phyloP scores from a whole-genome alignment of 768 basidiomycete species.

The Phylloporus scabripes region DNA sequence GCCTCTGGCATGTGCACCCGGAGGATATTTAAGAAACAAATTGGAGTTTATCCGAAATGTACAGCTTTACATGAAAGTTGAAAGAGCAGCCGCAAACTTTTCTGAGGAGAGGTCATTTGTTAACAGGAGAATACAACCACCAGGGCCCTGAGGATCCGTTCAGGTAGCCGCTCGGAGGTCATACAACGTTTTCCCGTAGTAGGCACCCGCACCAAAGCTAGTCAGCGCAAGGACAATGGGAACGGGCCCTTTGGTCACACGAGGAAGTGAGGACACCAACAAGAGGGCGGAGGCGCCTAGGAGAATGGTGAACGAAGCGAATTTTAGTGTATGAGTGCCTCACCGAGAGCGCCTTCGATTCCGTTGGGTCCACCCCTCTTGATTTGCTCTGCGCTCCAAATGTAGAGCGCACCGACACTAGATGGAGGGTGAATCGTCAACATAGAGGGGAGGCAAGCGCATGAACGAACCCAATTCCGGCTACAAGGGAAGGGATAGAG shows the following conservation, averaged over 20 bases:
- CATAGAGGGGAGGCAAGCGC: neutral
- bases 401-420: conserved; percentile 73
- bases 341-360: conserved; percentile 75
- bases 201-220: conserved; percentile 53
- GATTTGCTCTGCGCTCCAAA: conserved; percentile 74
- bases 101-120: neutral
- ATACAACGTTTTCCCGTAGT: conserved; percentile 63
- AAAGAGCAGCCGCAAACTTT: neutral
- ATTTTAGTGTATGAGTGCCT: conserved; percentile 14
- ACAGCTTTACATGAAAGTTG: conserved; percentile 9
- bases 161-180: conserved; percentile 22
- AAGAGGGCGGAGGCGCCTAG: conserved; percentile 73
- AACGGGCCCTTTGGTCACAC: conserved; percentile 68
- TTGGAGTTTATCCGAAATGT: conserved; percentile 8
- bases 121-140: conserved; percentile 9
- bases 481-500: conserved; percentile 78
- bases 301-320: neutral
- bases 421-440: neutral
- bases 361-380: conserved; percentile 68
- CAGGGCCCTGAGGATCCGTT: neutral
- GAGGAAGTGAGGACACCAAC: conserved; percentile 68
- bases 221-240: conserved; percentile 59
- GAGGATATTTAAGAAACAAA: neutral
- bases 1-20: conserved; percentile 3
- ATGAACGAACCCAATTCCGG: conserved; percentile 63